Percentiles rank a stretch among this genome's conserved stretches.
These are phyloP conservation scores for Blastocystis sp. DNA, from an alignment of 352 stramenopile species.

Conservation along the genomic window DNA sequence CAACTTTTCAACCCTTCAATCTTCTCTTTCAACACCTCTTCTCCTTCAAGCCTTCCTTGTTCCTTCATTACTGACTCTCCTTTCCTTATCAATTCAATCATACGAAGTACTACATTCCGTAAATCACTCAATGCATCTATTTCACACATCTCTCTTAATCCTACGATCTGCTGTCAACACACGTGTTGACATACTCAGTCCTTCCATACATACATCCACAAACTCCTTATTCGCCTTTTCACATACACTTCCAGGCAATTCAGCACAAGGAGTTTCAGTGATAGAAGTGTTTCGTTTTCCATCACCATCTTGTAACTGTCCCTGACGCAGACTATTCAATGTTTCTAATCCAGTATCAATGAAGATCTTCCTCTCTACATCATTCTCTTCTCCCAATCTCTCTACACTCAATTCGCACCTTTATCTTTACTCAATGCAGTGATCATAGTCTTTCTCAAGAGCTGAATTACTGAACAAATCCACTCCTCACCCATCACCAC, in stretches of 20 bases:
- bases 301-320: background rate
- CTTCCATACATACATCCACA: background rate
- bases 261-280: background rate
- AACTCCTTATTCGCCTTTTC: background rate
- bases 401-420: background rate
- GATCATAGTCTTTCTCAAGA: background rate
- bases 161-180: background rate
- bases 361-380: conserved; percentile 37
- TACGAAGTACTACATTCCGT: background rate
- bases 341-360: background rate
- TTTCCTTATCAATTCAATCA: background rate
- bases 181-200: background rate
- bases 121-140: background rate
- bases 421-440: background rate
- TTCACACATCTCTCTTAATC: background rate
- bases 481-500: background rate
- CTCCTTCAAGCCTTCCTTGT: background rate
- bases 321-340: background rate
- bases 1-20: background rate
- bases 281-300: conserved; percentile 1
- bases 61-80: background rate
- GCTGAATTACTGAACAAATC: background rate
- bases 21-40: background rate
- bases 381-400: background rate
- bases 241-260: background rate